Evolutionary conservation across 805 yeast genomes (phyloP), one percentile per base, ranked within the genome.

Genomic region (Vanderwaltozyma yarrowii): DNA sequence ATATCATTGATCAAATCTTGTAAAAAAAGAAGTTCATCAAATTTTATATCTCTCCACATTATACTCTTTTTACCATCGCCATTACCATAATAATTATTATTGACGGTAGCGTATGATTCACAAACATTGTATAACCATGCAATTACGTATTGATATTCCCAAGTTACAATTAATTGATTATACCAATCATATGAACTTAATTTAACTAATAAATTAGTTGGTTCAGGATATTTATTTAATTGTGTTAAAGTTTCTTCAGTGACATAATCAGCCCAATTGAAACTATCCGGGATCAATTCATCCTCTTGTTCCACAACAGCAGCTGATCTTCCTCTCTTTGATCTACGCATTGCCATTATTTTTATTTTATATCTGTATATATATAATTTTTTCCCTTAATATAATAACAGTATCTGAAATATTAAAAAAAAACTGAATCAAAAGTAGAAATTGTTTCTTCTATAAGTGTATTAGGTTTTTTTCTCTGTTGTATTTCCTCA

Each of bases 101-200:
- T 36, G 1, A 32, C 39, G 20, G 52, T 49, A n/a, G 37, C 42
- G 30, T 39, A 56, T 5, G 62, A 56, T 20, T 53, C 54, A 33
- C 58, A 52, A 5, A 57, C 61, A 37, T 50, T 52, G 35, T 55
- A 52, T n/a, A 60, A 45, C 59, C 63, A 60, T 14, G 54, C 46
- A 10, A 60, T 45, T 18, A 54, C 53, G 32, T 51, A 58, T 35
- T 60, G 64, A 35, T 55, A 60, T 16, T 45, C 40, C 63, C 62
- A 59, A 8, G 45, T 41, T 7, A n/a, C n/a, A 5, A 12, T 27
- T 27, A 37, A 13, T 19, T 31, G 32, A 16, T 6, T 9, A 17
- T 32, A 37, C 39, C 39, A 37, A 6, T 27, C 32, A 15, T 12
- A 17, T 9, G 35, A 14, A 32, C 4, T 7, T 13, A 37, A 23